Evolutionary conservation across 345 rosid species (phyloP), one percentile per base, ranked within the genome.

Genomic region (Arabis hirsuta): DNA sequence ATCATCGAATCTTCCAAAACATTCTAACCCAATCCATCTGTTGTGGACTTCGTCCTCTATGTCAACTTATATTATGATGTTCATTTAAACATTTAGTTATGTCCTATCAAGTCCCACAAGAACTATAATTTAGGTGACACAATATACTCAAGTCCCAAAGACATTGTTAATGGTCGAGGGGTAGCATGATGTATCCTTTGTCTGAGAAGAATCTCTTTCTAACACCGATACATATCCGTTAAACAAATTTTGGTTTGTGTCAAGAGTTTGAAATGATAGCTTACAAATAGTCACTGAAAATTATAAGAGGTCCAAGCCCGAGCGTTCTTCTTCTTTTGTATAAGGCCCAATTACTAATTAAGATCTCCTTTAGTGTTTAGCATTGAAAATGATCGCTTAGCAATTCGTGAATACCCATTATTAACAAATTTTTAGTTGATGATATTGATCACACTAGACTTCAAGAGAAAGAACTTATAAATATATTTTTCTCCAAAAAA

Each of bases 41-140:
- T 43, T 62, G 27, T 43, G 38, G 38, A 62, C 45, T 62, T 72
- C 53, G 76, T 47, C 55, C n/a, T 24, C 47, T 31, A 43, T 62
- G 32, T 26, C 32, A 53, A 43, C 55, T 53, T 55, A 55, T 43
- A 62, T 54, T 45, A 62, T 43, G 29, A 72, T 52, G 55, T 22
- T 62, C 41, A 62, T 54, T 55, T 32, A 62, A 62, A 43, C 68
- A 43, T 45, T 52, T 52, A 53, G 20, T 32, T n/a, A 50, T 70
- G 62, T 71, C 69, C 52, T 54, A 44, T 38, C 36, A 55, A 72
- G 76, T 43, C 69, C 76, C 69, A 62, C 47, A 62, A 53, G 38
- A 62, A 43, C 29, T 44, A 39, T 31, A 47, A 32, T 32, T 43
- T 53, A 53, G 27, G 43, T 43, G 62, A 72, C 55, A 46, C 11